These are phyloP conservation scores for Clavaria fumosa DNA, from an alignment of 768 basidiomycete species.

Conservation along the genomic window DNA sequence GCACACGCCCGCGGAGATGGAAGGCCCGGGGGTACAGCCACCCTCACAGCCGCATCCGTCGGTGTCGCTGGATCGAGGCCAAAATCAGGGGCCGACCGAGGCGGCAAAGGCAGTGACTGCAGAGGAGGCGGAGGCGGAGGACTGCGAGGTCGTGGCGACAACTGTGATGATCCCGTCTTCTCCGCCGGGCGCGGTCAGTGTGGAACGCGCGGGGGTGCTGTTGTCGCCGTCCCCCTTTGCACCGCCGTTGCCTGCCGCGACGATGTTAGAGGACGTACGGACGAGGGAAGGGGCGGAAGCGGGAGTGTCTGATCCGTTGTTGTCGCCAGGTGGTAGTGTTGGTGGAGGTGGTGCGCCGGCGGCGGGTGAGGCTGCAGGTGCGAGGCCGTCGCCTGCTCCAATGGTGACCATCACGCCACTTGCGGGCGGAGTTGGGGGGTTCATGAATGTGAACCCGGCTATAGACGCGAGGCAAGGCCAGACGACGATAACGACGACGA, in stretches of 20 bases:
- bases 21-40: no score
- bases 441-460: slow-evolving; percentile 59
- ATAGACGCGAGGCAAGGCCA: slow-evolving; percentile 34
- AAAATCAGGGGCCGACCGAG: no score
- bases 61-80: no score
- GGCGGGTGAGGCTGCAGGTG: not conserved
- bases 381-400: not conserved
- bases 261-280: not conserved
- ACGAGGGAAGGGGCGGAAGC: not conserved
- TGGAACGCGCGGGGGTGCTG: slow-evolving; percentile 18
- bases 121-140: no score
- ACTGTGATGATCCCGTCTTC: not conserved
- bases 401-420: slow-evolving; percentile 46
- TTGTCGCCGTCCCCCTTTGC: slow-evolving; percentile 23
- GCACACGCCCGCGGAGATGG: no score
- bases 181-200: slow-evolving; percentile 1
- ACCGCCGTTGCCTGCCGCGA: slow-evolving; percentile 19
- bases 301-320: not conserved
- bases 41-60: no score
- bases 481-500: slow-evolving; percentile 50
- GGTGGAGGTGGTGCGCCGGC: not conserved
- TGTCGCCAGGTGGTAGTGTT: not conserved
- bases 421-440: slow-evolving; percentile 18
- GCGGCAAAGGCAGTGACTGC: no score
- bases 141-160: not conserved